A percentile compares a stretch with the other conserved stretches of the same genome.
Evolutionary conservation across 208 protist genomes (phyloP).

Genomic region (Porcisia hertigi): DNA sequence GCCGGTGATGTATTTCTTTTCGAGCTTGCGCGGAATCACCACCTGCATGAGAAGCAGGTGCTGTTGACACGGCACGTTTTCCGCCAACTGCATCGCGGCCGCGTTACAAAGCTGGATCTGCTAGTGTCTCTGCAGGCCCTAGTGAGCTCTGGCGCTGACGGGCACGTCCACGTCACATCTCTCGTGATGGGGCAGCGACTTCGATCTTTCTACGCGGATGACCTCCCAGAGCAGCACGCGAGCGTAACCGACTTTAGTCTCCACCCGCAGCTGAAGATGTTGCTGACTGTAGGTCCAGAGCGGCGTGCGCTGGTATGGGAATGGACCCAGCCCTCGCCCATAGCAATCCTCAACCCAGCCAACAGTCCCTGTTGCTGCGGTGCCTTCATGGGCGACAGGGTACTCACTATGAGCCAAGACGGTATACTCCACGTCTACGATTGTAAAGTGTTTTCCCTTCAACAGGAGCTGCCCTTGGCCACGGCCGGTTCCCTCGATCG

Average conservation of each 20-base stretch:
- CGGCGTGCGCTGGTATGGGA: conserved; percentile 83
- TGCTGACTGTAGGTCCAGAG: conserved; percentile 80
- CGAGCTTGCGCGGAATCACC: conserved; percentile 35
- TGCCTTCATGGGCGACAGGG: conserved; percentile 46
- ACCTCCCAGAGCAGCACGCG: conserved; percentile 41
- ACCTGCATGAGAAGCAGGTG: conserved; percentile 44
- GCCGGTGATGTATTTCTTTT: conserved; percentile 71
- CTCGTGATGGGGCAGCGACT: conserved; percentile 54
- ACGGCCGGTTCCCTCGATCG: conserved; percentile 12
- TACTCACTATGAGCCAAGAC: conserved; percentile 68
- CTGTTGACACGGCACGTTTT: conserved; percentile 36
- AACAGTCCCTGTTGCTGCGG: conserved; percentile 70
- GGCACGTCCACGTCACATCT: conserved; percentile 66
- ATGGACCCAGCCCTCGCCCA: conserved; percentile 52
- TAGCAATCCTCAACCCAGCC: conserved; percentile 66
- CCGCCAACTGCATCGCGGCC: conserved; percentile 35
- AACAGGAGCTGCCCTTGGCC: conserved; percentile 56
- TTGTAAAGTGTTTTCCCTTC: conserved; percentile 54
- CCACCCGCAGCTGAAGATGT: conserved; percentile 52
- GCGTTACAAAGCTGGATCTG: conserved; percentile 76
- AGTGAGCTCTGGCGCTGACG: conserved; percentile 69
- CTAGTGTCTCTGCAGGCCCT: conserved; percentile 57
- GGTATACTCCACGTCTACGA: conserved; percentile 73
- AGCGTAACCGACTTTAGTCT: conserved; percentile 71
- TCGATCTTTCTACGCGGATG: conserved; percentile 39